Evolutionary conservation across 805 yeast species (phyloP), one percentile per base, ranked within the genome.

Genomic region (Wickerhamomyces alni): DNA sequence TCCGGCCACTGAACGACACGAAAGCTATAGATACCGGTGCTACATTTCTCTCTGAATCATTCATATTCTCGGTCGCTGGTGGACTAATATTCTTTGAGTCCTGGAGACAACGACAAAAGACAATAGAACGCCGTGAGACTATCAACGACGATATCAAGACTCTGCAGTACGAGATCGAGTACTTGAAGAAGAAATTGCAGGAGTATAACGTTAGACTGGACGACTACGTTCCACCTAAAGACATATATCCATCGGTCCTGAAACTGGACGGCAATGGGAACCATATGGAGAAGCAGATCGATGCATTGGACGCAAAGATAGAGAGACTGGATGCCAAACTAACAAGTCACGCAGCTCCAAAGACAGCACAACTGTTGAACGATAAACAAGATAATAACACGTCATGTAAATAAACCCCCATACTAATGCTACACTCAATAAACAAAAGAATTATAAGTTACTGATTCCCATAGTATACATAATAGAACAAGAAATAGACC

Each of bases 11-110:
- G 56, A 86, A 85, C 56, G 95, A 86, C 48, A 75, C 78, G 11
- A 80, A 77, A 52, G 95, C 96, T 28, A 74, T 87, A 32, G 93
- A 87, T 42, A 77, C 71, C 42, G 95, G 95, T 1, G 93, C 95
- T 33, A 82, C 72, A 41, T 77, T 86, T 55, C 62, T 87, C 11
- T 81, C 91, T 33, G 95, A 87, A 57, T 57, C 79, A 25, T 82
- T 87, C 52, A 77, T 87, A 16, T 87, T 87, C 50, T 65, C 81
- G 21, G 91, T 87, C 18, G 95, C 93, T 1, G 93, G 94, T 5
- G 70, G 81, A 1, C 69, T 84, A 39, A 78, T 87, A 10, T 53
- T 87, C 11, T 85, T 72, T 55, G 95, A 87, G 56, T 73, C 85
- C 21, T 68, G 72, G 51, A 70, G 91, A 49, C 76, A 83, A 34